phyloP scores from a whole-genome alignment of 2,329 filamentous ascomycete species.

The Penicillium vulpinum region DNA sequence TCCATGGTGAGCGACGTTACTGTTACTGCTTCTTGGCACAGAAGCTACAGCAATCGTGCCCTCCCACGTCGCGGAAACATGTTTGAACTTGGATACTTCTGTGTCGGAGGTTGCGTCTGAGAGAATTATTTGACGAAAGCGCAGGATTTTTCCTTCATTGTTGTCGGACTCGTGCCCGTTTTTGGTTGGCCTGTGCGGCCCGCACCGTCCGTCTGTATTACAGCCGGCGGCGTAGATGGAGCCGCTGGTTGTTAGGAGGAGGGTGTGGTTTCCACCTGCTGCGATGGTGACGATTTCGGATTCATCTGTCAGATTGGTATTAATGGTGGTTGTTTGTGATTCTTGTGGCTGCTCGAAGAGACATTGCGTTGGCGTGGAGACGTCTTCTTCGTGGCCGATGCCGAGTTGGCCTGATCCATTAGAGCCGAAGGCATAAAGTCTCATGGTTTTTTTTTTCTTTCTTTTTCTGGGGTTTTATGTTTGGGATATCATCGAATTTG shows the following conservation, averaged over 20 bases:
- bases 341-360: constrained; percentile 51
- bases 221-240: constrained; percentile 67
- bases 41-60: constrained; percentile 62
- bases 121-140: constrained; percentile 33
- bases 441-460: constrained; percentile 23
- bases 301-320: background rate
- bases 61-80: constrained; percentile 75
- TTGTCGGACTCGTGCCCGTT: background rate
- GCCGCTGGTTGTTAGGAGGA: constrained; percentile 65
- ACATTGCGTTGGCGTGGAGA: constrained; percentile 64
- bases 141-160: constrained; percentile 13
- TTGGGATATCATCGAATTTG: background rate
- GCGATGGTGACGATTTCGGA: constrained; percentile 41
- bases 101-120: constrained; percentile 4
- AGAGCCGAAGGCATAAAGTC: constrained; percentile 69
- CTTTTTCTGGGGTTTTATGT: background rate
- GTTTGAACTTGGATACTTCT: constrained; percentile 39
- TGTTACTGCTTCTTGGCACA: background rate
- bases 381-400: constrained; percentile 69
- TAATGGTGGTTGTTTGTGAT: background rate
- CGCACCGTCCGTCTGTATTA: constrained; percentile 51
- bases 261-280: constrained; percentile 83
- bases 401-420: constrained; percentile 76
- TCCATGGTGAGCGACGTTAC: background rate
- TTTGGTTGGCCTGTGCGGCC: constrained; percentile 6